Evolutionary conservation across 1,284 basidiomycete species (phyloP), one percentile per base, ranked within the genome.

Genomic region (Cerioporus squamosus): DNA sequence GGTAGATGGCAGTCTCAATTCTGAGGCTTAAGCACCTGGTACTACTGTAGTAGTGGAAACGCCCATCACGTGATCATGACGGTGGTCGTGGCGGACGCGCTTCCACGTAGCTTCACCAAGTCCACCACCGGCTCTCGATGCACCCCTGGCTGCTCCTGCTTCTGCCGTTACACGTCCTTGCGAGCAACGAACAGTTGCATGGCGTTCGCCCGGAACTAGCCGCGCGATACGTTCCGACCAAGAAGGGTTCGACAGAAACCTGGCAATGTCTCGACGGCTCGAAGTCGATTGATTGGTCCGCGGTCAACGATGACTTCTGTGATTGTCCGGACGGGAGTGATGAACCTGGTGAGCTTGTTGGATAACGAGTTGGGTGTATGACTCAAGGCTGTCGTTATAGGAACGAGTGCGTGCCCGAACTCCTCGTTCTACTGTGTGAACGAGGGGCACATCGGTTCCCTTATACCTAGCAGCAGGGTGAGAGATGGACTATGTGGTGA

Each of bases 261-360:
- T 93, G 91, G 91, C 81, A 75, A 64, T 93, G 90, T 75, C 72
- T 93, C 59, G 87, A 93, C 67, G 86, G 86, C 20, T 86, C 84
- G 0, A 87, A 87, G 69, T 79, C 83, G 59, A 91, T 93, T 59
- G 76, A 87, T 2, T 93, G 88, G 85, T 76, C 78, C 24, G 85
- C 90, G 17, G 87, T 98, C 51, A 98, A 98, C 71, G 94, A 98
- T 72, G 95, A 98, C 74, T 96, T 91, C 70, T 98, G 95, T 71
- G 95, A 98, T 76, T 98, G 95, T 72, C 79, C 80, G 36, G 96
- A 98, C 70, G 95, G 95, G 12, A 94, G 91, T 55, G 95, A 98
- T 67, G 95, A 98, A 73, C 95, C 95, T 71, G 93, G 92, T 91
- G 51, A 38, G 59, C 60, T 12, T 3, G 24, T 2, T n/a, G 5